Evolutionary conservation across 2,329 filamentous ascomycete species (phyloP), one percentile per base, ranked within the genome.

Genomic region (Xylogone sp.): DNA sequence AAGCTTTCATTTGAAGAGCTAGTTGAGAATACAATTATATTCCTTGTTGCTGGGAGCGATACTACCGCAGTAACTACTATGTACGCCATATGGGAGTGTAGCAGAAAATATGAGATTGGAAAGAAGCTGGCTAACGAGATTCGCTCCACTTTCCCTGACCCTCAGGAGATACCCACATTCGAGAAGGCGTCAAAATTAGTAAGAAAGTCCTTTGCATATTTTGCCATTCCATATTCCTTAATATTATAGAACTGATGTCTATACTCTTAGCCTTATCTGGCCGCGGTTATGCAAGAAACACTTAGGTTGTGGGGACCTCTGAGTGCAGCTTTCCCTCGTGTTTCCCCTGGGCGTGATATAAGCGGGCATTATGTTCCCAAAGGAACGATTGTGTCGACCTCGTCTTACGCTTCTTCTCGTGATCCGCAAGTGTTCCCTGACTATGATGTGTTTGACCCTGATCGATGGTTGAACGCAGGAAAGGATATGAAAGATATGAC

Each of bases 21-120:
- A 13, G 27, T 31, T 8, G 27, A 31, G 13, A 31, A 31, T 13
- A 31, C 27, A 8, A 31, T 31, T 13, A 31, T 31, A 8, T 31
- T 31, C 27, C 13, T 55, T 9, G 13, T 51, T 12, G 51, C 31
- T 9, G 53, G 53, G 1, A 53, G 44, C 6, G 53, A 55, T 31
- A 53, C 51, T 1, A 55, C 53, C 8, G 7, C 43, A 10, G 29
- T 3, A n/a, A 44, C 53, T 10, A 9, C 50, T 1, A 55, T 31
- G 1, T 55, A 46, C 10, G 2, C 53, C 2, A 1, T 51, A 10
- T 55, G 45, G n/a, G 43, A 45, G 2, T 22, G 53, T 3, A 2
- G 43, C 21, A 53, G 31, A 12, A 2, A 48, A 43, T 22, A 13
- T 0, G 2, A 55, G 50, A 13, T 31, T 7, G 13, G 13, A 13